A percentile compares a stretch with the other conserved stretches of the same genome.
phyloP scores from a whole-genome alignment of 1,284 basidiomycete genomes.

The Moesziomyces globuligerus region DNA sequence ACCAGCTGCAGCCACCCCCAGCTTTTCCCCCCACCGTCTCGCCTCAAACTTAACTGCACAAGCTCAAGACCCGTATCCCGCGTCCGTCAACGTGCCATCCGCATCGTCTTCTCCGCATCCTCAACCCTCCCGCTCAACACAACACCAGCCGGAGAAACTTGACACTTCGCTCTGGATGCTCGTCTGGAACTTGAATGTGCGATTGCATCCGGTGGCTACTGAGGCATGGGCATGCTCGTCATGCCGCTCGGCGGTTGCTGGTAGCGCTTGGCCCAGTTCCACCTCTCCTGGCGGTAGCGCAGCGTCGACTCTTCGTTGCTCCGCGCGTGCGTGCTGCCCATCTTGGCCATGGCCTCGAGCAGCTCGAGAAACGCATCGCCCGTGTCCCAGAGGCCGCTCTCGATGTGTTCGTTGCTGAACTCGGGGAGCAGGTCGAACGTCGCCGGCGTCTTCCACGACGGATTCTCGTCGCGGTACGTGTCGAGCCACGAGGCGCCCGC shows the following conservation, averaged over 20 bases:
- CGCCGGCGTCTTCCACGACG: conserved; percentile 40
- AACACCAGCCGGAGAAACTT: not conserved
- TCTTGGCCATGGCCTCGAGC: conserved; percentile 49
- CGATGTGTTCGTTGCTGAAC: conserved; percentile 35
- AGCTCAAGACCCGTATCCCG: too few relatives aligned
- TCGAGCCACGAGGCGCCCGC: conserved; percentile 37
- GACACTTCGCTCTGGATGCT: too few relatives aligned
- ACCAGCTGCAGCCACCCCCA: too few relatives aligned
- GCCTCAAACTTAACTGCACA: too few relatives aligned
- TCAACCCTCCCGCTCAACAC: too few relatives aligned
- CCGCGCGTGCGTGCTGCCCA: conserved; percentile 48
- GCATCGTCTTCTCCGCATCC: too few relatives aligned
- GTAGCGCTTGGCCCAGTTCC: conserved; percentile 45
- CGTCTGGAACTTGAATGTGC: too few relatives aligned
- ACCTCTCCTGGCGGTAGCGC: conserved; percentile 44
- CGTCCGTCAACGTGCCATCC: too few relatives aligned
- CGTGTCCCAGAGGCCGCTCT: conserved; percentile 47
- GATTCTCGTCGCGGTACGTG: conserved; percentile 31
- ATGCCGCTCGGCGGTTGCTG: conserved; percentile 34
- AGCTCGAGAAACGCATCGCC: conserved; percentile 48
- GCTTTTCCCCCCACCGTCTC: too few relatives aligned
- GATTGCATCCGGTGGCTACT: conserved; percentile 5
- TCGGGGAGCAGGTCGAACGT: conserved; percentile 36
- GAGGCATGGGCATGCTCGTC: conserved; percentile 30
- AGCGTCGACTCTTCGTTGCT: conserved; percentile 40